Base-by-base conservation (phyloP, 2,329 filamentous ascomycete genomes). In the Zalaria obscura region DNA sequence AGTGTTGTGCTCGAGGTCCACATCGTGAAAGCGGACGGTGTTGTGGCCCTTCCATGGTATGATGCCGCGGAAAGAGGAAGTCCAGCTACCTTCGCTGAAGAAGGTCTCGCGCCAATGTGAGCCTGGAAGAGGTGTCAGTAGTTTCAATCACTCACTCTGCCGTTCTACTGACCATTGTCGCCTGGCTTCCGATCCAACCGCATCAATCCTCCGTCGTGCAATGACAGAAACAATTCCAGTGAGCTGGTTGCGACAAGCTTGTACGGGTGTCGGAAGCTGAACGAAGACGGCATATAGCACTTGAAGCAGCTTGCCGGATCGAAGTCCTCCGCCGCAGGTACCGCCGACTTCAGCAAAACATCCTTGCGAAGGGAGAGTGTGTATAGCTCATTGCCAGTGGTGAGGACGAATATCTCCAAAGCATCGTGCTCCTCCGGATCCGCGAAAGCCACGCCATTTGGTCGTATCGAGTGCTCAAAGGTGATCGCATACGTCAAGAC, bases 301-400 rank as follows among this genome's bases (percentile, higher is more conserved):
- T 84, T 88, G 66, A 80, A 88, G 60, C 80, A 78, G 41, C 87
- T 82, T 29, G 71, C 71, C n/a, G 87, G 66, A 43, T 82, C 80
- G 40, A 80, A 75, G 49, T 93, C 85, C 10, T 80, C 75, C 18
- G 76, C 76, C 1, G 73, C 69, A 45, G 73, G 70, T 25, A 51
- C 49, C 27, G 40, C 49, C 37, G 51, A 47, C 57, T 78, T 78
- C 45, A 78, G 73, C 59, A 96, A 93, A 55, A 84, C 81, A 50
- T 91, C 84, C 27, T 83, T 81, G 45, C 81, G 79, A 39, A 98
- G 63, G n/a, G 74, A 81, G 49, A 98, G 72, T 8, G 84, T 87
- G 63, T 88, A 88, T 11, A 98, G 69, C 48, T 85, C 78, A 55
- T 80, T 83, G n/a, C 74, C 69, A 46, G 78, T 74, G 46, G 88